Evolutionary conservation across 768 basidiomycete species (phyloP), one percentile per base, ranked within the genome.

Genomic region (Lyophyllum decastes): DNA sequence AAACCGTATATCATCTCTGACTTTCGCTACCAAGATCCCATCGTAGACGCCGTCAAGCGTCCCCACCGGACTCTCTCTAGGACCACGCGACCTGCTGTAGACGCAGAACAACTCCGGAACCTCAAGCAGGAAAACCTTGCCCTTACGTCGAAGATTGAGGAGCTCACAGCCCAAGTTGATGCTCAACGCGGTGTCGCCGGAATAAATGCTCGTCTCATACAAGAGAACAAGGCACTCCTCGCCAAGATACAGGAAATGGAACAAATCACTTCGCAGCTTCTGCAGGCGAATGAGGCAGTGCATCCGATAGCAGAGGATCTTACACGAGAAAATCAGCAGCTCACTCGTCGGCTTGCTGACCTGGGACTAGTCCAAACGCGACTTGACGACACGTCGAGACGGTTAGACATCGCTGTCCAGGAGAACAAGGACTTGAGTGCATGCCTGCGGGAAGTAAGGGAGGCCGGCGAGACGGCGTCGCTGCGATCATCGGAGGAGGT

Each of bases 231-330:
- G 10, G 44, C 64, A 14, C 62, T 77, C 0, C 58, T 68, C 8
- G 57, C 62, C 2, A 65, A 67, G 58, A 59, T 68, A 6, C 54
- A 58, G 0, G 70, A 73, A 27, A 63, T 69, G 46, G 73, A 73
- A 52, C 69, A 73, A 34, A 55, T 68, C 12, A 71, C 74, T 19
- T 60, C 66, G 17, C 67, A 70, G 51, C 43, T 77, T 2, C 64
- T 68, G 2, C 69, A 70, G 9, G 66, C 72, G 7, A 67, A 64
- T 46, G 64, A 61, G 38, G 27, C 59, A 12, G 35, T 38, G 17
- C 43, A 27, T 19, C 59, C 69, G 17, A 65, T 70, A 3, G 63
- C 68, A 19, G 65, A 66, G 30, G 71, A 68, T 30, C 54, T 75
- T 11, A 63, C 61, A 46, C 54, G 35, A 11, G 9, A 57, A 44